These are phyloP conservation scores for Boletus sp. DNA, from an alignment of 768 basidiomycete genomes.

Conservation along the genomic window DNA sequence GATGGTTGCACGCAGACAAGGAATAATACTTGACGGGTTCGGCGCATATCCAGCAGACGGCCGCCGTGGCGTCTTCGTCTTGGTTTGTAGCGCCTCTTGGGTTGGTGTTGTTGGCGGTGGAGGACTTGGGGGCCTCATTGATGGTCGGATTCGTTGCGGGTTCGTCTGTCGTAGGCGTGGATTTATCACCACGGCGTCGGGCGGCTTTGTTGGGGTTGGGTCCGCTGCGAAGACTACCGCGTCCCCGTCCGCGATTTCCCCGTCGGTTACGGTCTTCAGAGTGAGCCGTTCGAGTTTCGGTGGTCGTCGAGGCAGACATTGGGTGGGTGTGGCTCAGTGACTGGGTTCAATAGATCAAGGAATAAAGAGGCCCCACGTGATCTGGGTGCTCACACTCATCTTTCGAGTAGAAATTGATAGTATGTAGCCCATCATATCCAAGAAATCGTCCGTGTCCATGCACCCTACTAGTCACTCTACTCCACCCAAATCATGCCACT, in stretches of 20 bases:
- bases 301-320: slow-evolving; percentile 23
- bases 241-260: slow-evolving; percentile 20
- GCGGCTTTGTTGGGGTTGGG: slow-evolving; percentile 5
- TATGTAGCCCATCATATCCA: not conserved
- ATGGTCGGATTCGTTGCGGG: not conserved
- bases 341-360: not conserved
- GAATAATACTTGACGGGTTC: slow-evolving; percentile 90
- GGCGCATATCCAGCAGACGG: slow-evolving; percentile 89
- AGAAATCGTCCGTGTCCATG: not conserved
- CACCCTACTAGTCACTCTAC: slow-evolving; percentile 20
- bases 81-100: slow-evolving; percentile 15
- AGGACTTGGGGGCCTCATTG: not conserved
- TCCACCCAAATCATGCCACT: slow-evolving; percentile 16
- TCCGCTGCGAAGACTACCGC: slow-evolving; percentile 8
- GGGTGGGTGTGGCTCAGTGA: not conserved
- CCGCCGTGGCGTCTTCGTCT: slow-evolving; percentile 33
- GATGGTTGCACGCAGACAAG: slow-evolving; percentile 86
- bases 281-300: slow-evolving; percentile 4
- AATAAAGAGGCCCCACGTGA: not conserved
- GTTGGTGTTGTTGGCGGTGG: not conserved
- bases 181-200: slow-evolving; percentile 2
- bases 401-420: not conserved
- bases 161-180: not conserved
- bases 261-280: slow-evolving; percentile 10
- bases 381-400: not conserved